phyloP scores from a whole-genome alignment of 129 eudicot species.

The Flaveria robusta region DNA sequence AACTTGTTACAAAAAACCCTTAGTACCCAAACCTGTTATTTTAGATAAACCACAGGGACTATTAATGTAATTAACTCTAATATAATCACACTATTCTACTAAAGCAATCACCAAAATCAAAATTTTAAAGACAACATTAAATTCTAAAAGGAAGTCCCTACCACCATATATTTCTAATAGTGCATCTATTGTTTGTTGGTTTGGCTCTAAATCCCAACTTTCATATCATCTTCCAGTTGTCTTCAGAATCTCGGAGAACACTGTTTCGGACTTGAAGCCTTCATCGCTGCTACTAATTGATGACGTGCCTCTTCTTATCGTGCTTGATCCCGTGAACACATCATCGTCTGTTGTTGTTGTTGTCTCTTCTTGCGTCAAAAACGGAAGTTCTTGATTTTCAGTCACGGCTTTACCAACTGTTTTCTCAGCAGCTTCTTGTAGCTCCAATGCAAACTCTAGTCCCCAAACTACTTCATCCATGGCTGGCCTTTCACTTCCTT shows the following conservation, averaged over 20 bases:
- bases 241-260: slow-evolving; percentile 39
- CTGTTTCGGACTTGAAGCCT: slow-evolving; percentile 35
- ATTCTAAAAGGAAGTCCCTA: too few species aligned
- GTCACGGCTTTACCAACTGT: neutral
- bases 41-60: too few species aligned
- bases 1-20: too few species aligned
- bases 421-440: slow-evolving; percentile 34
- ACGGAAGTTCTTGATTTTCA: slow-evolving; percentile 20
- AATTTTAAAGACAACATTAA: neutral
- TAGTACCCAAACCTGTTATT: slow-evolving; percentile 48
- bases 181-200: neutral
- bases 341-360: slow-evolving; percentile 28
- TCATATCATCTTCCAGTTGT: slow-evolving; percentile 26
- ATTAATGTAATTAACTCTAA: too few species aligned
- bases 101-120: slow-evolving; percentile 6
- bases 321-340: slow-evolving; percentile 22
- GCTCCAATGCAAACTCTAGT: slow-evolving; percentile 33
- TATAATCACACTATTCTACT: slow-evolving; percentile 13
- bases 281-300: slow-evolving; percentile 18
- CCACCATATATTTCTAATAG: neutral
- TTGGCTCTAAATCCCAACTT: slow-evolving; percentile 3
- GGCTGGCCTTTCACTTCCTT: slow-evolving; percentile 27
- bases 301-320: slow-evolving; percentile 16
- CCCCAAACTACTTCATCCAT: slow-evolving; percentile 41
- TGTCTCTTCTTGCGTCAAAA: slow-evolving; percentile 24